phyloP scores from a whole-genome alignment of 441 rosid species.

The Erodium trifolium region DNA sequence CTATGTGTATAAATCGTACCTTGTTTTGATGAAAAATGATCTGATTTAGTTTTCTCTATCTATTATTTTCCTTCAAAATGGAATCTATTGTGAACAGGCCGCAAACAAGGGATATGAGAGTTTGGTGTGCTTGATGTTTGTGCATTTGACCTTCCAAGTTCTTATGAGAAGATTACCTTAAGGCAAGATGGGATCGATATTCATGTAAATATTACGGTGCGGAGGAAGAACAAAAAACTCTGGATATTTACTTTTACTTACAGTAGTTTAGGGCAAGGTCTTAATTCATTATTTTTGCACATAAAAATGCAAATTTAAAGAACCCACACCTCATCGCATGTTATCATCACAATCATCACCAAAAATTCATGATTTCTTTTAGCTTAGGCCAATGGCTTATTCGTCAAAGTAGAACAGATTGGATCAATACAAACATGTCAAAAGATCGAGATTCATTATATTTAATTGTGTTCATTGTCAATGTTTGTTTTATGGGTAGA shows the following conservation, averaged over 20 bases:
- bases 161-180: conserved; percentile 39
- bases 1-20: no score
- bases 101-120: conserved; percentile 48
- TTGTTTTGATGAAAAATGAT: no score
- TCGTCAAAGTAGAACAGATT: no score
- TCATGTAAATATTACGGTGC: background rate
- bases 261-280: background rate
- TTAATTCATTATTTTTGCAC: background rate
- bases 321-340: background rate
- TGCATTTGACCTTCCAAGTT: conserved; percentile 54
- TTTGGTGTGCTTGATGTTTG: conserved; percentile 53
- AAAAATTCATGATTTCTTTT: background rate
- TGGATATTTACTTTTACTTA: background rate
- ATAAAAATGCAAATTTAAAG: background rate
- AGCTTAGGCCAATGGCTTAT: no score
- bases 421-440: no score
- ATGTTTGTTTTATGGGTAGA: background rate
- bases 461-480: background rate
- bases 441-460: background rate
- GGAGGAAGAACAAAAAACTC: background rate
- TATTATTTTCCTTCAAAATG: background rate
- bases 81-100: conserved; percentile 46
- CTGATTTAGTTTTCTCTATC: no score
- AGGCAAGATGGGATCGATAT: background rate
- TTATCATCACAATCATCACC: background rate